phyloP scores from a whole-genome alignment of 257 asterid species.

The Anisodus tanguticus region DNA sequence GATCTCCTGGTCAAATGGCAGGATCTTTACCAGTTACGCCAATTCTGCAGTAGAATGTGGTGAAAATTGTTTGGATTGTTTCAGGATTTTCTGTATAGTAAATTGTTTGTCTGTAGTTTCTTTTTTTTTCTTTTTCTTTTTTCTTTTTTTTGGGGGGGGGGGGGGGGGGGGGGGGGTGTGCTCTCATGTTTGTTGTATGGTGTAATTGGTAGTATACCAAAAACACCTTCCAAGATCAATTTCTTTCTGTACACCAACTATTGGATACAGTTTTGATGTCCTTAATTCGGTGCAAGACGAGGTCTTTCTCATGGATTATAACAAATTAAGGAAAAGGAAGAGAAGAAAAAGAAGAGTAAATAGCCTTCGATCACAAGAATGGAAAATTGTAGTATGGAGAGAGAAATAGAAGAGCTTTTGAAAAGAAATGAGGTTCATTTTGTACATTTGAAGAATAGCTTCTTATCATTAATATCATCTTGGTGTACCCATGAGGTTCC shows the following conservation, averaged over 20 bases:
- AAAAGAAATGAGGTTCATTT: background rate
- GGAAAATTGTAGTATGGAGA: background rate
- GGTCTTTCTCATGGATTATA: background rate
- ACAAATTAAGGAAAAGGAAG: background rate
- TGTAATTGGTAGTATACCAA: no score
- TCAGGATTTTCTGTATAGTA: no score
- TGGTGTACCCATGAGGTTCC: background rate
- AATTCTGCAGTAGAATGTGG: background rate
- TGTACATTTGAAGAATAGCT: background rate
- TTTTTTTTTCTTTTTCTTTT: no score
- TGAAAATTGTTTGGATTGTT: background rate
- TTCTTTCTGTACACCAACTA: no score
- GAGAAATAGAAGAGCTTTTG: background rate
- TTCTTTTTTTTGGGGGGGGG: no score
- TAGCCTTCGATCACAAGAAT: background rate
- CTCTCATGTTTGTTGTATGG: no score
- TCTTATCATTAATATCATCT: background rate
- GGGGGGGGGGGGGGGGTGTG: no score
- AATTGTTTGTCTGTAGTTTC: no score
- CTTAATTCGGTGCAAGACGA: background rate
- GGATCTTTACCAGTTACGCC: no score
- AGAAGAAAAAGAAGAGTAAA: background rate
- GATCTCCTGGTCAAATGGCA: no score
- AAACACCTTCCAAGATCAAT: no score
- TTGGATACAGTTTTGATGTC: background rate